These are phyloP conservation scores for Excoecaria agallocha DNA, from an alignment of 345 rosid genomes.

Conservation along the genomic window DNA sequence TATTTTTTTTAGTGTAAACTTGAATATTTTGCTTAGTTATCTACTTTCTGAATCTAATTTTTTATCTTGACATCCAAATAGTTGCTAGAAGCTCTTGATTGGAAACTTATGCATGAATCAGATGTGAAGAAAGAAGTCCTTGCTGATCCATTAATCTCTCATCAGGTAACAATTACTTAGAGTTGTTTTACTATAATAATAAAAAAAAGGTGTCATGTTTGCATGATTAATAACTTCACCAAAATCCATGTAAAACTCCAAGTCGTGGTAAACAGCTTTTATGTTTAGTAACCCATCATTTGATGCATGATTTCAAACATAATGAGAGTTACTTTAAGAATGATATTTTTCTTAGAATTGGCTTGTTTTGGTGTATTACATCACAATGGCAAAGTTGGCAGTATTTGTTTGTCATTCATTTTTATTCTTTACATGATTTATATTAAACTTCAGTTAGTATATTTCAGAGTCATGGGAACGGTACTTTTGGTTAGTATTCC, in stretches of 20 bases:
- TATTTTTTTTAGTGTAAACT: neutral
- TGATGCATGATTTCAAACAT: neutral
- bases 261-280: neutral
- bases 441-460: neutral
- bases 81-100: constrained; percentile 95
- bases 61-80: constrained; percentile 34
- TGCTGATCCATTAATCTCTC: constrained; percentile 34
- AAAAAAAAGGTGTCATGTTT: neutral
- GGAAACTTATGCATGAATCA: constrained; percentile 95
- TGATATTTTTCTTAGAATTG: neutral
- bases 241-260: neutral
- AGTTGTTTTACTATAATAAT: neutral
- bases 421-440: neutral
- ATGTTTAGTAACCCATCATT: neutral
- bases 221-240: neutral
- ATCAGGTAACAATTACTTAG: constrained; percentile 36
- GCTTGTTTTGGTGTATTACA: neutral
- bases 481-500: neutral
- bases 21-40: neutral
- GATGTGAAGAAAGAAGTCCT: constrained; percentile 40
- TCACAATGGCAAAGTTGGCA: neutral
- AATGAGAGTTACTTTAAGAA: neutral
- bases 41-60: constrained; percentile 2
- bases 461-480: neutral
- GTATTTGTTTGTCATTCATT: neutral